Evolutionary conservation across 148 eudicot genomes (phyloP).

Genomic region (Silene uniflora): DNA sequence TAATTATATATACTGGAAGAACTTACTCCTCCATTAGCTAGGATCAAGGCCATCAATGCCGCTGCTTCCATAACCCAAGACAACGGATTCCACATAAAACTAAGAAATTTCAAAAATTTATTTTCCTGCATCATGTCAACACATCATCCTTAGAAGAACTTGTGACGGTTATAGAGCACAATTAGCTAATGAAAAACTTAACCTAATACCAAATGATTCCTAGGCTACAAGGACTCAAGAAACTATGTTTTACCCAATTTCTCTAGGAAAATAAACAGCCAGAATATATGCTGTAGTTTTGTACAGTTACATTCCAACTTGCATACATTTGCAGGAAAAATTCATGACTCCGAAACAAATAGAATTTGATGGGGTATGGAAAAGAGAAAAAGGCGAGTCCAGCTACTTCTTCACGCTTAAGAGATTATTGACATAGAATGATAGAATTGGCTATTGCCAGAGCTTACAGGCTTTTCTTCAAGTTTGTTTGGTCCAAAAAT

Average conservation of each 20-base stretch:
- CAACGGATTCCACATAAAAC: constrained; percentile 87
- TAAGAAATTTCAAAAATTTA: constrained; percentile 64
- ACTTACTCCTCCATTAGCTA: constrained; percentile 82
- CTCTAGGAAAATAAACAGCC: background rate
- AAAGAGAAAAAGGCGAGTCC: too few species aligned
- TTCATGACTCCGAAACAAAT: background rate
- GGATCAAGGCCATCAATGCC: constrained; percentile 68
- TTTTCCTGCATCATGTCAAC: constrained; percentile 49
- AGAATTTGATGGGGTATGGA: background rate
- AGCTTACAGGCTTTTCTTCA: constrained; percentile 62
- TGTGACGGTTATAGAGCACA: background rate
- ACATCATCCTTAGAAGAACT: background rate
- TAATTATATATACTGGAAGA: constrained; percentile 2
- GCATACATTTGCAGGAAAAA: background rate
- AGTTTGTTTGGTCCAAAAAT: constrained; percentile 74
- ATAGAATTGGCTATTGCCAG: background rate
- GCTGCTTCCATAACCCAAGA: constrained; percentile 92
- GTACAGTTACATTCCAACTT: background rate
- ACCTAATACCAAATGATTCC: background rate
- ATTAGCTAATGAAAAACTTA: background rate
- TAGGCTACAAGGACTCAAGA: constrained; percentile 4
- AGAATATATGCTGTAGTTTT: too few species aligned
- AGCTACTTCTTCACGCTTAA: too few species aligned
- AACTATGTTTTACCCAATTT: background rate
- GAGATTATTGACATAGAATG: background rate